Evolutionary conservation across 495 filamentous ascomycete species (phyloP).

Genomic region (Lepidopterella palustris): DNA sequence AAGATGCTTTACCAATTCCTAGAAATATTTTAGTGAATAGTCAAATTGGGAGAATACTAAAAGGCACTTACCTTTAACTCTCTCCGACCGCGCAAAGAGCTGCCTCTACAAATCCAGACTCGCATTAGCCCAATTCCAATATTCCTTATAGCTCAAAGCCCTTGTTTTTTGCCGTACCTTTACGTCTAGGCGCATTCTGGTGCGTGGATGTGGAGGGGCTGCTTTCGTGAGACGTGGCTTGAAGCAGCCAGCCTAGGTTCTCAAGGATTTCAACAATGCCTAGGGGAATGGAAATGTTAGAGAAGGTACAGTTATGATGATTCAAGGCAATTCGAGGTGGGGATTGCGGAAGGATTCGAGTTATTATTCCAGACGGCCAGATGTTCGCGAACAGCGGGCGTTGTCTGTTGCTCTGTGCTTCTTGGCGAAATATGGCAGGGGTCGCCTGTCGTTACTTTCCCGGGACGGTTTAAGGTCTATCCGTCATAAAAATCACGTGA

Average conservation of each 20-base stretch:
- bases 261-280: too few species aligned
- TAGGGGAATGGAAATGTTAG: background rate
- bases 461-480: too few species aligned
- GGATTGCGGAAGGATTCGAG: too few species aligned
- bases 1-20: slow-evolving; percentile 25
- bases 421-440: too few species aligned
- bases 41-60: background rate
- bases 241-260: slow-evolving; percentile 20
- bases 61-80: slow-evolving; percentile 26
- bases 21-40: slow-evolving; percentile 7
- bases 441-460: too few species aligned
- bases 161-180: slow-evolving; percentile 17
- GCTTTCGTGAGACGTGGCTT: slow-evolving; percentile 26
- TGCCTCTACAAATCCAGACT: slow-evolving; percentile 22
- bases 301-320: background rate
- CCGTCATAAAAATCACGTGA: too few species aligned
- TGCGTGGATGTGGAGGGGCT: slow-evolving; percentile 9
- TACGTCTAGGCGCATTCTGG: slow-evolving; percentile 32
- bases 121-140: slow-evolving; percentile 5
- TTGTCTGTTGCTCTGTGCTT: too few species aligned
- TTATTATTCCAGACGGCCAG: too few species aligned
- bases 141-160: background rate
- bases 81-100: slow-evolving; percentile 31
- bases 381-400: too few species aligned
- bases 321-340: background rate